Evolutionary conservation across 306 rosid genomes (phyloP).

Genomic region (Prinsepia uniflora): DNA sequence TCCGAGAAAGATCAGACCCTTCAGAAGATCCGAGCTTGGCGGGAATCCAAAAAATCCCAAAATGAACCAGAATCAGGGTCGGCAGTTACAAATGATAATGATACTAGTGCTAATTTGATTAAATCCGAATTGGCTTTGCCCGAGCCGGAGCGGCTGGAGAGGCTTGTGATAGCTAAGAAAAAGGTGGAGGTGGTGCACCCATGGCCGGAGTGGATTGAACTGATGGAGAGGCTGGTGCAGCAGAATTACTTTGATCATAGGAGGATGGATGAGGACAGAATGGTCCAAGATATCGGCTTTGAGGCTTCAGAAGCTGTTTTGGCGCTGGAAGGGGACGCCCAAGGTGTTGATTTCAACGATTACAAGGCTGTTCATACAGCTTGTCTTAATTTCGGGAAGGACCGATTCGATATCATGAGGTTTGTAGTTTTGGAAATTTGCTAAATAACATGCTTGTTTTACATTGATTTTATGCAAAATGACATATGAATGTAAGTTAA

Average conservation of each 20-base stretch:
- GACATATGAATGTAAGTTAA: neutral
- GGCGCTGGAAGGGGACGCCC: constrained; percentile 22
- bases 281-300: constrained; percentile 64
- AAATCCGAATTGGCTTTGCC: neutral
- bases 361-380: constrained; percentile 66
- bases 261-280: constrained; percentile 71
- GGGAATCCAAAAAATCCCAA: constrained; percentile 49
- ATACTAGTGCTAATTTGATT: neutral
- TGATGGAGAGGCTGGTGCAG: constrained; percentile 85
- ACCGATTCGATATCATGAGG: constrained; percentile 88
- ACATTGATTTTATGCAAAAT: neutral
- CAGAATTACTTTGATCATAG: constrained; percentile 85
- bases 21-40: constrained; percentile 86
- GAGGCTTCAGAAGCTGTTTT: constrained; percentile 24
- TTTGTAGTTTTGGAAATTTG: constrained; percentile 28
- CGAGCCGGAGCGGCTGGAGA: constrained; percentile 1
- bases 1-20: constrained; percentile 79
- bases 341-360: constrained; percentile 59
- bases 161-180: constrained; percentile 7
- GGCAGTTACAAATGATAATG: constrained; percentile 5
- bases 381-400: constrained; percentile 82
- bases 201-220: constrained; percentile 96
- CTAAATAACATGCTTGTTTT: neutral
- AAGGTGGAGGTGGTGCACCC: constrained; percentile 81
- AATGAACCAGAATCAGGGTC: constrained; percentile 14